Base-by-base conservation (phyloP, 2,329 filamentous ascomycete species). In the Alternaria infectoria region DNA sequence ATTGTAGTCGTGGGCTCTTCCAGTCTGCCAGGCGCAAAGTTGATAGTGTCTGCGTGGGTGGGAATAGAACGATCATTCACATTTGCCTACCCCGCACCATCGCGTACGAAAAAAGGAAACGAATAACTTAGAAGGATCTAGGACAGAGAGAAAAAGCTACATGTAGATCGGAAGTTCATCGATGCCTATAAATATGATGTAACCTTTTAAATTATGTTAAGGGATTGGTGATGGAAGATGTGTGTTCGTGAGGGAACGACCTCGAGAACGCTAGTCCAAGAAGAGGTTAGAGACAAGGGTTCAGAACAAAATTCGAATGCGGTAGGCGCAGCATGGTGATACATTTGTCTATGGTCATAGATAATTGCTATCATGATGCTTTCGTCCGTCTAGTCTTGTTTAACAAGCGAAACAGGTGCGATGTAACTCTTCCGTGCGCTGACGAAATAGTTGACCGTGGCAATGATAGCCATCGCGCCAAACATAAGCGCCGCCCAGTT, bases 401-500 rank as follows among this genome's bases (percentile, higher is more conserved):
- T 67, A 11, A 70, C 61, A 43, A 69, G 46, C 8, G 56, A 64
- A 4, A 68, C 62, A 12, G 64, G 68, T 8, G 63, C 64, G 17
- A 69, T 57, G 5, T 68, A 70, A 52, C 57, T 64, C 30, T 62
- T 58, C 9, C 59, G 61, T 23, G 68, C 68, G 57, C 47, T 65
- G 8, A 65, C 44, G 23, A 70, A 67, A 36, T 67, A 70, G 10
- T 69, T 67, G 17, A 44, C 56, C 2, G 64, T 68, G 6, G 68
- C 68, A 12, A 65, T 28, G 19, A 67, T 57, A 9, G 54, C 59
- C 49, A 69, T 51, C 5, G 62, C 62, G 26, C 79, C 77, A 61
- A 83, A 84, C 74, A 85, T 83, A 4, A 75, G 73, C 43, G 77
- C 70, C 40, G 77, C 79, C 81, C 83, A 85, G 59, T 85, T 85